These are phyloP conservation scores for Phytophthora syringae DNA, from an alignment of 352 stramenopile genomes.

Conservation along the genomic window DNA sequence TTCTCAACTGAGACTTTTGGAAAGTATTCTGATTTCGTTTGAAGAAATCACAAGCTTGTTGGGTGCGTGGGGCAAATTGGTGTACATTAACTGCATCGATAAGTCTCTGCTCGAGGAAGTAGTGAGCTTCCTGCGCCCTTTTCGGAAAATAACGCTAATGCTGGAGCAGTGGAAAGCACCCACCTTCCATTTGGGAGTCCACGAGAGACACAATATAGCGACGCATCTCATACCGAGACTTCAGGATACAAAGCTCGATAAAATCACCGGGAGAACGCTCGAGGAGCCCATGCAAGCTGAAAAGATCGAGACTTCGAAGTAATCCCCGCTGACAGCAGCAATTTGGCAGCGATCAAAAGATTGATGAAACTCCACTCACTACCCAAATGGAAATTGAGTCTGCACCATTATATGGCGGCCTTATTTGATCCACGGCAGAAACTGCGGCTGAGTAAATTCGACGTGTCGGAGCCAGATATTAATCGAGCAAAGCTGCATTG, in stretches of 20 bases:
- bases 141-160: neutral
- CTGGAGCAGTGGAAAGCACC: neutral
- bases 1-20: neutral
- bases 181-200: neutral
- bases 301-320: neutral
- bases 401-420: neutral
- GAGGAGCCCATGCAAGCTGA: no score
- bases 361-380: neutral
- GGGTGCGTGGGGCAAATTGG: neutral
- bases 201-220: neutral
- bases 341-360: neutral
- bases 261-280: no score
- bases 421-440: neutral
- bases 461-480: neutral
- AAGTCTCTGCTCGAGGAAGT: neutral
- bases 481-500: neutral
- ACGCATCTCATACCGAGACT: no score
- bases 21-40: slow-evolving; percentile 10
- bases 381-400: neutral
- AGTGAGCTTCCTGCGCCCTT: neutral
- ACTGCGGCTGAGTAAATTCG: neutral
- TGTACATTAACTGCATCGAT: slow-evolving; percentile 4
- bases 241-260: no score
- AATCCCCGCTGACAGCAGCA: neutral
- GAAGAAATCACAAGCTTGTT: neutral